Evolutionary conservation across 2,329 filamentous ascomycete species (phyloP).

Genomic region (Mycosphaerella arachidis): DNA sequence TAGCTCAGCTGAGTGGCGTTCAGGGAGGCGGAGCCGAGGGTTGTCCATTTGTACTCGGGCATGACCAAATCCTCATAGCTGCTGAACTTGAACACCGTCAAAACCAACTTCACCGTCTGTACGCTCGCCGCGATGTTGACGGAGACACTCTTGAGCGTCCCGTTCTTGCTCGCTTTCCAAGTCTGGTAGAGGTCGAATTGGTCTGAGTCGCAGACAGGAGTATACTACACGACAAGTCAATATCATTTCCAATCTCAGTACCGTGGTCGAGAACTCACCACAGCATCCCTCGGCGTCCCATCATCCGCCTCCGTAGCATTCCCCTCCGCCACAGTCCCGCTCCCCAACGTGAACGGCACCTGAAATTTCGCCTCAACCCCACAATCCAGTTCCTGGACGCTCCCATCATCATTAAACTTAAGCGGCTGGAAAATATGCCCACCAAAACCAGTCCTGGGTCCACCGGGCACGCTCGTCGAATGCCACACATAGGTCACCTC

Average conservation of each 20-base stretch:
- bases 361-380: conserved; percentile 13
- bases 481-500: conserved; percentile 21
- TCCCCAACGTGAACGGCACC: conserved; percentile 15
- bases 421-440: conserved; percentile 26
- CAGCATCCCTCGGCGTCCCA: conserved; percentile 15
- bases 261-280: conserved; percentile 10
- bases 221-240: too few species aligned
- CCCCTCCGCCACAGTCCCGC: conserved; percentile 6
- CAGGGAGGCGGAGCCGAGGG: conserved; percentile 14
- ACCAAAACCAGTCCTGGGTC: conserved; percentile 17
- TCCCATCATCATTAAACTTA: conserved; percentile 18
- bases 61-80: conserved; percentile 17
- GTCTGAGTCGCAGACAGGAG: conserved; percentile 23
- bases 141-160: conserved; percentile 17
- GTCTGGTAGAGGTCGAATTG: conserved; percentile 24
- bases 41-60: conserved; percentile 20
- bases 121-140: conserved; percentile 19
- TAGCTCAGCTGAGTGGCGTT: conserved; percentile 18
- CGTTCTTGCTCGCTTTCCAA: conserved; percentile 17
- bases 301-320: conserved; percentile 13
- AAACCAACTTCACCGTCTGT: conserved; percentile 14
- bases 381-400: conserved; percentile 21
- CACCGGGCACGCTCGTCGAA: conserved; percentile 21
- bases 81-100: conserved; percentile 25
- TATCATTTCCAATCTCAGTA: too few species aligned